Percentiles rank a stretch among this genome's conserved stretches.
Evolutionary conservation across 805 yeast genomes (phyloP).

Genomic region (Pichia cephalocereana): DNA sequence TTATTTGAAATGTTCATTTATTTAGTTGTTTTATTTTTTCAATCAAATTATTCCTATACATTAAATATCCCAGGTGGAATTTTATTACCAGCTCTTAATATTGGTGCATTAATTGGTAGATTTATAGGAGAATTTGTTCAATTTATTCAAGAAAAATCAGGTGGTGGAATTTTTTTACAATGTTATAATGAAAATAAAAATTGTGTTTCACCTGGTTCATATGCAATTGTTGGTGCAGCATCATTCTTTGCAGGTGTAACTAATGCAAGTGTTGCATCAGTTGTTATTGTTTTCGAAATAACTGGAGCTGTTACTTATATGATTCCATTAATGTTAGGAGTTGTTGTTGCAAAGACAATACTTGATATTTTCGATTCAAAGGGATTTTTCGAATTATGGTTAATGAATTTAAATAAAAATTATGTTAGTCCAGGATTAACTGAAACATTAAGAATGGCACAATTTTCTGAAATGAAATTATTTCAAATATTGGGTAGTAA

Average conservation of each 20-base stretch:
- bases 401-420: conserved; percentile 31
- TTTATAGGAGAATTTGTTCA: conserved; percentile 45
- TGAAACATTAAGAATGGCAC: conserved; percentile 20
- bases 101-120: conserved; percentile 56
- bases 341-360: conserved; percentile 63
- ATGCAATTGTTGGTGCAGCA: conserved; percentile 85
- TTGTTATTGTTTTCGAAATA: conserved; percentile 70
- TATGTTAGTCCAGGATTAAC: conserved; percentile 33
- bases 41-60: conserved; percentile 66
- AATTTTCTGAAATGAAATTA: conserved; percentile 26
- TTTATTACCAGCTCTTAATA: conserved; percentile 50
- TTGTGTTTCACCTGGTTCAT: conserved; percentile 78
- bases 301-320: conserved; percentile 83
- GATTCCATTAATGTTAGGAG: conserved; percentile 78
- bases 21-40: conserved; percentile 25
- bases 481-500: not conserved
- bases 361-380: conserved; percentile 45
- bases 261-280: conserved; percentile 69
- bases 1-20: conserved; percentile 25
- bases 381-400: conserved; percentile 61
- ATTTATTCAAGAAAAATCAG: conserved; percentile 33
- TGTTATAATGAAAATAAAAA: conserved; percentile 32
- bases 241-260: conserved; percentile 76
- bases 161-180: conserved; percentile 28
- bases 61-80: conserved; percentile 61